Evolutionary conservation across 2,329 filamentous ascomycete species (phyloP).

Genomic region (Alternaria solani): DNA sequence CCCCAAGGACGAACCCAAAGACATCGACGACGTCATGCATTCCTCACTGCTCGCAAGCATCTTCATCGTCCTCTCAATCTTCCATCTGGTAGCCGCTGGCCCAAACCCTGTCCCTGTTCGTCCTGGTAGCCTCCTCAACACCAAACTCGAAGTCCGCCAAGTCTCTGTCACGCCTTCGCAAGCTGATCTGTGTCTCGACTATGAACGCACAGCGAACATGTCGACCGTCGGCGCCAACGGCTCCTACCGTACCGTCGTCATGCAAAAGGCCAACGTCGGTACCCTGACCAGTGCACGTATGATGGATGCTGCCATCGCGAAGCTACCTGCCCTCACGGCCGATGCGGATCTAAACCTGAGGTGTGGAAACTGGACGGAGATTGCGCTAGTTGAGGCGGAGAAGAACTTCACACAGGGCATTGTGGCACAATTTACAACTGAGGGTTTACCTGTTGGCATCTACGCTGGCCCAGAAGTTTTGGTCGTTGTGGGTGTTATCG

Average conservation of each 20-base stretch:
- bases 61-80: conserved; percentile 38
- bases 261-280: conserved; percentile 55
- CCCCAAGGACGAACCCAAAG: not conserved
- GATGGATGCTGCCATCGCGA: conserved; percentile 53
- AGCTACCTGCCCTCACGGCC: conserved; percentile 51
- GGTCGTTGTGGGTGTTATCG: conserved; percentile 23
- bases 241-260: conserved; percentile 57
- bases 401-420: conserved; percentile 56
- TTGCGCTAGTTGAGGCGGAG: conserved; percentile 56
- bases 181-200: conserved; percentile 52
- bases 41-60: conserved; percentile 35
- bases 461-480: conserved; percentile 35
- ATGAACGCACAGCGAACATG: conserved; percentile 58
- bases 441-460: conserved; percentile 42
- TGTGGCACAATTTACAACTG: conserved; percentile 48
- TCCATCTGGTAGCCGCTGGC: conserved; percentile 28
- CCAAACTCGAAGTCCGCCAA: conserved; percentile 40
- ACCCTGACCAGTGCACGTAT: conserved; percentile 51
- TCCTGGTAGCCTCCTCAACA: conserved; percentile 4
- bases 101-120: conserved; percentile 16
- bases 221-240: conserved; percentile 57
- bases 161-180: conserved; percentile 32
- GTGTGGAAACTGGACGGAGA: conserved; percentile 57
- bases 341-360: conserved; percentile 53
- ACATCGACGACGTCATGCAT: conserved; percentile 24